A percentile compares a stretch with the other conserved stretches of the same genome.
These are phyloP conservation scores for Dicorynia guianensis DNA, from an alignment of 306 rosid species.

Conservation along the genomic window DNA sequence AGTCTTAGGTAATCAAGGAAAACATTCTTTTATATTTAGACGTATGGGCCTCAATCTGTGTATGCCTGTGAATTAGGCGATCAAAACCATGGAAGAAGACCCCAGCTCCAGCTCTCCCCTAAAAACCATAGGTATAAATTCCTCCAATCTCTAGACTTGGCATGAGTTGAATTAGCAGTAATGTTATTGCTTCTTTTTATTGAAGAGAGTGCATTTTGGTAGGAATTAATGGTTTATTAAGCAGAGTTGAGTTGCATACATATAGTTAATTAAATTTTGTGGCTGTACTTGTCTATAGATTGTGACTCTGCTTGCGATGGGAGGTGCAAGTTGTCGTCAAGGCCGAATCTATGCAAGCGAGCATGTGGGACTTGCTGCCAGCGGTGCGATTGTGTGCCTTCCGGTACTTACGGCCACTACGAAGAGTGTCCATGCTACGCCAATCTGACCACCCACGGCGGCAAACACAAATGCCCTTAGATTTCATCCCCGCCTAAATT, in stretches of 20 bases:
- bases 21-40: background rate
- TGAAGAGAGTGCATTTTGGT: background rate
- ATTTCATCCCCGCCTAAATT: background rate
- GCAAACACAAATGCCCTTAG: conserved; percentile 64
- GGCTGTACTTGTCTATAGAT: conserved; percentile 30
- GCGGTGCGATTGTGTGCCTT: conserved; percentile 64
- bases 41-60: background rate
- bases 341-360: conserved; percentile 53
- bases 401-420: conserved; percentile 50
- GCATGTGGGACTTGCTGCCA: conserved; percentile 62
- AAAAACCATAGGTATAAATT: conserved; percentile 21
- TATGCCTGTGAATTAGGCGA: background rate
- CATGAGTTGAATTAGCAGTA: background rate
- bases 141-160: background rate
- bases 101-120: background rate
- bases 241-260: no score
- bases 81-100: background rate
- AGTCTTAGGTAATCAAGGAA: background rate
- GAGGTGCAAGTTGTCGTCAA: conserved; percentile 49
- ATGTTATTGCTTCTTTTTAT: background rate
- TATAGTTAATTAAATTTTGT: no score
- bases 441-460: conserved; percentile 54
- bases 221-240: no score
- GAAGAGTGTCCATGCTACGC: conserved; percentile 66
- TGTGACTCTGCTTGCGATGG: conserved; percentile 50